Evolutionary conservation across 805 yeast species (phyloP).

Genomic region (Saturnispora sekii): DNA sequence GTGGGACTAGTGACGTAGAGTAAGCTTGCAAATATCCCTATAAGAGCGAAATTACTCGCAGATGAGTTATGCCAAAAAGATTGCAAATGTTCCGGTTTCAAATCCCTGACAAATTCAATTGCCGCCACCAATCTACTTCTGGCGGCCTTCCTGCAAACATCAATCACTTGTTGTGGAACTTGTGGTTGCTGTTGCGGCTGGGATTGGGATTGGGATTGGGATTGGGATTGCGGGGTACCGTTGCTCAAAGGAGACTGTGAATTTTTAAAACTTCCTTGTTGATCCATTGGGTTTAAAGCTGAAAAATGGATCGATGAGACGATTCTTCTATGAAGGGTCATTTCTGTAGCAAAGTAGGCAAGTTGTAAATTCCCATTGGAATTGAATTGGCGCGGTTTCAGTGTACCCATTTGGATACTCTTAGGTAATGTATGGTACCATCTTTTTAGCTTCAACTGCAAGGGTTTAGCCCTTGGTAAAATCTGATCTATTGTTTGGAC

Average conservation of each 20-base stretch:
- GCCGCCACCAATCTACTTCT: constrained; percentile 74
- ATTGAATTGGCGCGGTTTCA: constrained; percentile 52
- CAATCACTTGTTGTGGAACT: constrained; percentile 42
- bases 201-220: not conserved
- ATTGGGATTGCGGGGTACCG: constrained; percentile 2
- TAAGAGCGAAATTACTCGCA: constrained; percentile 65
- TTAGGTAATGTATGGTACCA: constrained; percentile 72
- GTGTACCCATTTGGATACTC: constrained; percentile 51
- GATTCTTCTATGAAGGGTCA: constrained; percentile 74
- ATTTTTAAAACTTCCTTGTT: not conserved
- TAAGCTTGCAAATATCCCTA: constrained; percentile 82
- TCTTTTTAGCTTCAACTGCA: constrained; percentile 57
- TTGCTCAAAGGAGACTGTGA: constrained; percentile 1
- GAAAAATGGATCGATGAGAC: constrained; percentile 40
- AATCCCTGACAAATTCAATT: constrained; percentile 62
- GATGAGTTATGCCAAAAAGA: constrained; percentile 88
- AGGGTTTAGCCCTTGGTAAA: constrained; percentile 68
- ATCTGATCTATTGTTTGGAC: constrained; percentile 56
- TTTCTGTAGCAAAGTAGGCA: constrained; percentile 83
- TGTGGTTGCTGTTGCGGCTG: constrained; percentile 3
- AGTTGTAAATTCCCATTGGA: constrained; percentile 73
- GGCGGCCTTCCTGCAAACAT: constrained; percentile 80
- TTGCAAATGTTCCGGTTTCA: constrained; percentile 75
- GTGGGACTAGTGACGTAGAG: constrained; percentile 57
- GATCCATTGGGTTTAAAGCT: constrained; percentile 5